phyloP scores from a whole-genome alignment of 805 yeast genomes.

The Lachancea fermentati region DNA sequence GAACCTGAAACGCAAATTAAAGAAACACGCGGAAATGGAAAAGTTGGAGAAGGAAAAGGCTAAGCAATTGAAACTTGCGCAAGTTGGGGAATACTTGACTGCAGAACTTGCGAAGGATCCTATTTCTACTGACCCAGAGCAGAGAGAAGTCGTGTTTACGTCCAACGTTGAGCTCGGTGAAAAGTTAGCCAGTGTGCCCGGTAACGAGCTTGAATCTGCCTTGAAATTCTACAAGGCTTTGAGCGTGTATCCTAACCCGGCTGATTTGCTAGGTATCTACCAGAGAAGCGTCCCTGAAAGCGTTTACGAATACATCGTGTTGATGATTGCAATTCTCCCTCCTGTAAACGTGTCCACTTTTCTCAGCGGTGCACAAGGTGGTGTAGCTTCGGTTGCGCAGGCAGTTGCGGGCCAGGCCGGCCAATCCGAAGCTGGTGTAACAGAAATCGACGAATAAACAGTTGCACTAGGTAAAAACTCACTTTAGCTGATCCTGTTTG shows the following conservation, averaged over 20 bases:
- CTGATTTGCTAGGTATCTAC: constrained; percentile 82
- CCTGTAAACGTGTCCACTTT: constrained; percentile 73
- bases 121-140: constrained; percentile 60
- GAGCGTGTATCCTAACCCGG: constrained; percentile 90
- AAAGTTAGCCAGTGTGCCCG: constrained; percentile 60
- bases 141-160: constrained; percentile 76
- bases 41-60: constrained; percentile 50
- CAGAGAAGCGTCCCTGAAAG: constrained; percentile 82
- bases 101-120: constrained; percentile 67
- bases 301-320: constrained; percentile 74
- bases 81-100: constrained; percentile 55
- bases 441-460: constrained; percentile 26
- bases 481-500: background rate
- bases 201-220: constrained; percentile 77
- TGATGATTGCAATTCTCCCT: constrained; percentile 87
- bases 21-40: constrained; percentile 53
- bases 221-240: constrained; percentile 89
- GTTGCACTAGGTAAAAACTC: too few species aligned
- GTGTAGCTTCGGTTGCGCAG: constrained; percentile 13
- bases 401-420: constrained; percentile 19
- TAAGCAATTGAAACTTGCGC: constrained; percentile 54
- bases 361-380: constrained; percentile 39
- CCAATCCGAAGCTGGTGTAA: constrained; percentile 17
- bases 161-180: constrained; percentile 83
- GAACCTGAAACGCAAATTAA: constrained; percentile 56